A percentile compares a stretch with the other conserved stretches of the same genome.
Conservation (phyloP, 139 green algal species). For the Coccomyxa sp. region DNA sequence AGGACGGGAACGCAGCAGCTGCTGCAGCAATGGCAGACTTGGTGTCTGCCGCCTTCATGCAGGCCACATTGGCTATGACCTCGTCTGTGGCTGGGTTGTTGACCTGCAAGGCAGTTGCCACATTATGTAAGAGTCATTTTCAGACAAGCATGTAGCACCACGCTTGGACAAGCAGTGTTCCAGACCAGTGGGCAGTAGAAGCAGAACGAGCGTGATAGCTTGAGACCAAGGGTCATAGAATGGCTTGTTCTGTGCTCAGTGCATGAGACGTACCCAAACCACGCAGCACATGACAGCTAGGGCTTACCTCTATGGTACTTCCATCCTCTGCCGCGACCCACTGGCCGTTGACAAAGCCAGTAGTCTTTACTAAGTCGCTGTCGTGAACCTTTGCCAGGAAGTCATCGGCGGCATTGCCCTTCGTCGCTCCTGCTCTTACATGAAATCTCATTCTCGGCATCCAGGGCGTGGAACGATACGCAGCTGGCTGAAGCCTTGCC, state of each 20-base stretch:
- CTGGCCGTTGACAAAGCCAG: slow-evolving; percentile 51
- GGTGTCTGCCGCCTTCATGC: slow-evolving; percentile 53
- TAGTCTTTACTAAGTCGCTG: slow-evolving; percentile 34
- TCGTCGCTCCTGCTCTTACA: slow-evolving; percentile 4
- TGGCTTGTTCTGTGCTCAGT: not conserved
- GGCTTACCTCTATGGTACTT: slow-evolving; percentile 37
- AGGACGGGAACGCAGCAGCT: slow-evolving; percentile 52
- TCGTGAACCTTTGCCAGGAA: slow-evolving; percentile 38
- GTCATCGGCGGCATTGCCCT: not conserved
- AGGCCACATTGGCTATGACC: slow-evolving; percentile 54
- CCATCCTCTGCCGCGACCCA: slow-evolving; percentile 35
- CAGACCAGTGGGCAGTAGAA: not conserved
- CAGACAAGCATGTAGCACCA: no score
- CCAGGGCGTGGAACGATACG: no score
- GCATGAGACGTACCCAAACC: not conserved
- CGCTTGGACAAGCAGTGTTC: not conserved
- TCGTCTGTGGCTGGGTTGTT: slow-evolving; percentile 74
- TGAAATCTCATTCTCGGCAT: not conserved
- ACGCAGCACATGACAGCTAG: not conserved
- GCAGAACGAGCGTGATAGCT: not conserved
- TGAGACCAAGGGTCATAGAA: not conserved
- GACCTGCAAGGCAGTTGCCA: slow-evolving; percentile 41
- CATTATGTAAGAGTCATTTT: not conserved
- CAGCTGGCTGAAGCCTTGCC: not conserved
- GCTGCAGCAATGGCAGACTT: slow-evolving; percentile 65